Base-by-base conservation (phyloP, 441 rosid genomes). In the Pelargonium myrrhifolium region DNA sequence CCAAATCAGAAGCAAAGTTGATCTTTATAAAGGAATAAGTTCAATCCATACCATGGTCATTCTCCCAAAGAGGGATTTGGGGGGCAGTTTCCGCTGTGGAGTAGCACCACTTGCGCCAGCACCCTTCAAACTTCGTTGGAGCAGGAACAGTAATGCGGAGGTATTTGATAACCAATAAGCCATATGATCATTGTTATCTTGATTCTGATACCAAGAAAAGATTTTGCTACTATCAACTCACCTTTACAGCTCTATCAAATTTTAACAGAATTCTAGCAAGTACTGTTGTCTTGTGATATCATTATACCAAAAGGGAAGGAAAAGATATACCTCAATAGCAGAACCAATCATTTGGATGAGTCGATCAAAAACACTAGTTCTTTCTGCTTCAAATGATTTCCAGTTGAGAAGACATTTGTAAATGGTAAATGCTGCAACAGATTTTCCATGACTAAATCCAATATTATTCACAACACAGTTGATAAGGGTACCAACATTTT, bases 81-180 rank as follows among this genome's bases (percentile, higher is more conserved):
- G 86, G 70, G 89, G 84, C 76, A 93, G 89, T 45, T 84, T 84
- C 72, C 75, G 79, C 71, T 55, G 60, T 20, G 85, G 83, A 79
- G 81, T 88, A 69, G 89, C 75, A 70, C 88, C 88, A 73, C 67
- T 80, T 53, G 87, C 77, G 64, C 85, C 89, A 66, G 89, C 79
- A 24, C 91, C 81, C 81, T 86, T 87, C 65, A 94, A 60, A 72
- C 93, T 88, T 69, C 85, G 77, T 76, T 87, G 99, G 76, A 95
- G 90, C 82, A 95, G 81, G 79, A 86, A 84, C 72, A 95, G 66
- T 61, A 95, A 74, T 49, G 83, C 78, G 28, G 96, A 85, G 55
- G 95, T 77, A 77, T 85, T 95, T 10, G 96, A 85, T 67, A 95
- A 82, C 99, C 98, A 95, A 71, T 92, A 92, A 9, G 90, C 87